Base-by-base conservation (phyloP, 2,329 filamentous ascomycete genomes). In the Nothophaeocryptopus gaeumannii region DNA sequence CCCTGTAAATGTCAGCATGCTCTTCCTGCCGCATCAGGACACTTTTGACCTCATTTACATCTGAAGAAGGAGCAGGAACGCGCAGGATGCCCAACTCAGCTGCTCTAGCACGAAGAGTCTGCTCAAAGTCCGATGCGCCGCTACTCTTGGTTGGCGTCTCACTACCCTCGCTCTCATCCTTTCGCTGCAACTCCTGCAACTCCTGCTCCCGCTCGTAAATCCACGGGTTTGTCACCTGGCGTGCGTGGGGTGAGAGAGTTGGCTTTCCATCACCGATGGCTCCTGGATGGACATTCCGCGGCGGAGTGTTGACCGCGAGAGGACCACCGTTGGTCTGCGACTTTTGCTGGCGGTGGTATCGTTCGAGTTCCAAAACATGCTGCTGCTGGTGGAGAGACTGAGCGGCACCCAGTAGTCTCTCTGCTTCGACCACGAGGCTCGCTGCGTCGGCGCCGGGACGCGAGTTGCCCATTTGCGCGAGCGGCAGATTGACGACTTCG, bases 41-140 rank as follows among this genome's bases (percentile, higher is more conserved):
- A 14, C 26, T 26, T 14, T 34, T n/a, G 30, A 13, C 30, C 32
- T 20, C 13, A 45, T 20, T 41, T 26, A 41, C 39, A 13, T 33
- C 34, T n/a, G 39, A 11, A 30, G 20, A 7, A 26, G 20, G 20
- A 26, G 20, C 20, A 26, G 39, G 13, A 10, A 8, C 34, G 13
- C 54, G 50, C 54, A 53, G 35, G 14, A 56, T 53, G 26, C 54
- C 54, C 11, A 56, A 41, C 40, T 53, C 50, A n/a, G 44, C 40
- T 14, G 48, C 47, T 33, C 47, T 39, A 8, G 26, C n/a, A 29
- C 47, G 44, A 2, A 56, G 20, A 26, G 33, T 30, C 5, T 49
- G 37, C 29, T 53, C 14, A 47, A 53, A 53, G 20, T 38, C 39
- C 15, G 36, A 30, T 11, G 31, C 11, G 15, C 41, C 44, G 35